phyloP scores from a whole-genome alignment of 371 early-diverging fungal genomes.

The Actinomucor elegans region DNA sequence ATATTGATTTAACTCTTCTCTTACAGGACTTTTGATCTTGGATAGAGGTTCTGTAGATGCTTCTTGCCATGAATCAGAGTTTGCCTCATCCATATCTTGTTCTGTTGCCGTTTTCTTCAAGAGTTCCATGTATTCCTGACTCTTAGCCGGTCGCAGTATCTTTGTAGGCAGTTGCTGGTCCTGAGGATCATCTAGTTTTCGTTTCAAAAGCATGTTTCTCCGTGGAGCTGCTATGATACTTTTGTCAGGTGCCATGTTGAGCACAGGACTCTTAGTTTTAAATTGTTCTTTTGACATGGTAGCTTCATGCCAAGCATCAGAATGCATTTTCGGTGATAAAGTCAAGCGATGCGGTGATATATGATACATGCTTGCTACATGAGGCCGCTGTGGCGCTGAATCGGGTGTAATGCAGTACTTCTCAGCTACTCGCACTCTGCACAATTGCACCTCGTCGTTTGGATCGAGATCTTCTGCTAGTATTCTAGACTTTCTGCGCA shows the following conservation, averaged over 20 bases:
- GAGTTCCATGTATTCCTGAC: no score
- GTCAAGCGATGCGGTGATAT: neutral
- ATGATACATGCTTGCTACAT: neutral
- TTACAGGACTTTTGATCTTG: no score
- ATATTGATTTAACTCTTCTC: neutral
- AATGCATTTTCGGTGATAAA: neutral
- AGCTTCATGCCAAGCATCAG: neutral
- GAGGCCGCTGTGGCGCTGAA: neutral
- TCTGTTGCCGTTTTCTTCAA: no score
- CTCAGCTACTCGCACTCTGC: neutral
- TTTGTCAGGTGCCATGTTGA: neutral
- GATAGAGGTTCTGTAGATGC: conserved; percentile 17
- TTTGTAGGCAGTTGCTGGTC: neutral
- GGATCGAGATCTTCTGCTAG: neutral
- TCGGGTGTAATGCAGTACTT: neutral
- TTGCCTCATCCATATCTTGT: neutral
- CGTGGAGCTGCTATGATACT: no score
- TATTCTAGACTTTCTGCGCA: neutral
- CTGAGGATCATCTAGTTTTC: neutral
- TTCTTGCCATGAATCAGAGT: conserved; percentile 15
- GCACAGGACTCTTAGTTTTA: no score
- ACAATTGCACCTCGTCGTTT: neutral
- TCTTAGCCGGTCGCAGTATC: neutral
- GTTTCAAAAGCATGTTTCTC: no score
- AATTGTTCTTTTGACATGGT: neutral